Base-by-base conservation (phyloP, 495 filamentous ascomycete genomes). In the Neurospora sp. region DNA sequence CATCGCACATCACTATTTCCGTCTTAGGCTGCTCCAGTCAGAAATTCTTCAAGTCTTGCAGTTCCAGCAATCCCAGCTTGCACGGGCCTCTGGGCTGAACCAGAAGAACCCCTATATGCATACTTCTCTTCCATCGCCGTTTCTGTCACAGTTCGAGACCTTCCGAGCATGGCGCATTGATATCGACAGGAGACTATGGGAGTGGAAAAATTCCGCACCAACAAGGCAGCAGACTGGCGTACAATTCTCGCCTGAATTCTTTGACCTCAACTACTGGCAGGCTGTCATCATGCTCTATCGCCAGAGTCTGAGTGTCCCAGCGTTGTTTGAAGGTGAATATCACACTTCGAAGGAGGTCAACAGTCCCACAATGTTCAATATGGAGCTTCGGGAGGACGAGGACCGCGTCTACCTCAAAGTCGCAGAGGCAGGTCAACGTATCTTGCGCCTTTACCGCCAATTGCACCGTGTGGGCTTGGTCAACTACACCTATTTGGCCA, bases 261-360 rank as follows among this genome's bases (percentile, higher is more conserved):
- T 98, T 7, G 93, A 97, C 74, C 82, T 98, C 69, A 98, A 98
- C 79, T 98, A 98, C 79, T 98, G 94, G 93, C 95, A 98, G 81
- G 92, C 94, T n/a, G 89, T 98, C 71, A 96, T 98, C 75, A 92
- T 97, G 93, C 88, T 98, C 4, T 98, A 98, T 80, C 87, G 94
- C 72, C 95, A 97, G 77, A 95, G 93, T 78, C 83, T 98, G 69
- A 92, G 92, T 23, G 93, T 95, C n/a, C 94, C 94, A 14, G 89
- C 91, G 5, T 87, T 92, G 73, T 88, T 97, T 71, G 93, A 93
- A 66, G 90, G 90, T 27, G 94, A 97, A 81, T 86, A 92, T 54
- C 89, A 88, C 54, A 90, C 90, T 1, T 87, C 90, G 3, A 91
- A 85, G 73, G 85, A 86, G 73, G 84, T 86, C 41, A 82, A 86